Evolutionary conservation across 1,284 basidiomycete genomes (phyloP), one percentile per base, ranked within the genome.

Genomic region (Phellopilus nigrolimitatus): DNA sequence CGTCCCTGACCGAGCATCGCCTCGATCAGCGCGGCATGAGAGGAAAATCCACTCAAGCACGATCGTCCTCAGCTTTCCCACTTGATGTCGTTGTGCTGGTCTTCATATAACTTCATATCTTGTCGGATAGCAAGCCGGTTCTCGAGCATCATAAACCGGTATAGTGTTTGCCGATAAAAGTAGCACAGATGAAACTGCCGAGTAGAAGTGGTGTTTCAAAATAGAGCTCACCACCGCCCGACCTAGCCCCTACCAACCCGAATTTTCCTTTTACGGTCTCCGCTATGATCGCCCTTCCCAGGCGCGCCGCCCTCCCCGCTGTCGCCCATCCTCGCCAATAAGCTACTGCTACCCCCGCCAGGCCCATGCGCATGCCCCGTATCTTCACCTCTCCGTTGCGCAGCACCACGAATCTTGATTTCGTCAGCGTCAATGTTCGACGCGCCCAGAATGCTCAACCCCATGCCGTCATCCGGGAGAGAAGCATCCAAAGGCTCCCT

Each of bases 381-480:
- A n/a, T 40, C 33, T 22, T 34, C 47, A 3, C 17, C 22, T 10
- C 36, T 25, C 9, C 51, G 51, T 27, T 34, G 43, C 44, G 51
- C 51, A 45, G 53, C 53, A 49, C 47, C 53, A 38, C 41, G 28
- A 24, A 54, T 54, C 36, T 45, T 54, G 27, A 54, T 49, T 21
- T 52, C 51, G 22, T 31, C 45, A 21, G 19, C 15, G 3, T 15
- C 15, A 9, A n/a, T 15, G 19, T 21, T 34, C 12, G 49, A 19
- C 17, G 49, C 40, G 17, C 40, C 49, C 17, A 37, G 31, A 0
- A 37, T 51, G 12, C 24, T 30, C 10, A 48, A 19, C 36, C 19
- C 46, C 36, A 38, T 39, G n/a, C 13, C 34, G 34, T 15, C 34
- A 30, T 37, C 34, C n/a, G n/a, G n/a, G 2, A 10, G 7, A 10